phyloP scores from a whole-genome alignment of 2,329 filamentous ascomycete species.

The Pseudodiploospora longispora region DNA sequence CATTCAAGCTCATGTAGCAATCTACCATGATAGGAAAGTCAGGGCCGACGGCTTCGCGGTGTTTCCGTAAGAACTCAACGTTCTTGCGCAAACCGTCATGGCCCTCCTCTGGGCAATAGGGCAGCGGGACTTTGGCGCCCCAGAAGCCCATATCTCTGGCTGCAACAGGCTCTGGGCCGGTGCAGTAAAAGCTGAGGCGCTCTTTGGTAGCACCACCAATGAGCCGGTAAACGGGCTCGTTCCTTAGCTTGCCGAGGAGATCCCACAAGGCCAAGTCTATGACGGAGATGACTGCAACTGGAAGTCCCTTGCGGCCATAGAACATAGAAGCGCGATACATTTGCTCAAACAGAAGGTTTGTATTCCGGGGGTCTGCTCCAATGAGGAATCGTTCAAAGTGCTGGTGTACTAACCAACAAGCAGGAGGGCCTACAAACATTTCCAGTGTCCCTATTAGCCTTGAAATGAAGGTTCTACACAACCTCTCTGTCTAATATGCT shows the following conservation, averaged over 20 bases:
- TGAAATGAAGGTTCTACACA: not conserved
- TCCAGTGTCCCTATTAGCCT: not conserved
- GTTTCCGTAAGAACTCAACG: constrained; percentile 76
- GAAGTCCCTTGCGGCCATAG: constrained; percentile 87
- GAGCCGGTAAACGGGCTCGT: constrained; percentile 89
- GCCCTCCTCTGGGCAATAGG: constrained; percentile 84
- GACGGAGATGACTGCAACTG: constrained; percentile 85
- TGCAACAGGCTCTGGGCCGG: constrained; percentile 72
- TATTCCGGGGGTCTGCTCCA: constrained; percentile 81
- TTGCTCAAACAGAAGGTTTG: constrained; percentile 87
- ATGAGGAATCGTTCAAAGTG: constrained; percentile 91
- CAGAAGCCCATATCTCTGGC: constrained; percentile 84
- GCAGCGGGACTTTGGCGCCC: constrained; percentile 83
- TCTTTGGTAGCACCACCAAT: constrained; percentile 86
- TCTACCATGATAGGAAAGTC: constrained; percentile 93
- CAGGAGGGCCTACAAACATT: constrained; percentile 57
- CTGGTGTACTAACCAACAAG: constrained; percentile 87
- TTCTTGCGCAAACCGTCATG: constrained; percentile 78
- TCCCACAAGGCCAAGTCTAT: constrained; percentile 94
- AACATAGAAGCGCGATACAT: constrained; percentile 97
- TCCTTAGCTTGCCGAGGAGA: constrained; percentile 79
- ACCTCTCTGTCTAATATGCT: too few relatives aligned
- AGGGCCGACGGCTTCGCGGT: constrained; percentile 75
- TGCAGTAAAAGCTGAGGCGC: constrained; percentile 87
- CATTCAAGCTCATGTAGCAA: constrained; percentile 95